These are phyloP conservation scores for Teratosphaeria gauchensis DNA, from an alignment of 2,329 filamentous ascomycete species.

Conservation along the genomic window DNA sequence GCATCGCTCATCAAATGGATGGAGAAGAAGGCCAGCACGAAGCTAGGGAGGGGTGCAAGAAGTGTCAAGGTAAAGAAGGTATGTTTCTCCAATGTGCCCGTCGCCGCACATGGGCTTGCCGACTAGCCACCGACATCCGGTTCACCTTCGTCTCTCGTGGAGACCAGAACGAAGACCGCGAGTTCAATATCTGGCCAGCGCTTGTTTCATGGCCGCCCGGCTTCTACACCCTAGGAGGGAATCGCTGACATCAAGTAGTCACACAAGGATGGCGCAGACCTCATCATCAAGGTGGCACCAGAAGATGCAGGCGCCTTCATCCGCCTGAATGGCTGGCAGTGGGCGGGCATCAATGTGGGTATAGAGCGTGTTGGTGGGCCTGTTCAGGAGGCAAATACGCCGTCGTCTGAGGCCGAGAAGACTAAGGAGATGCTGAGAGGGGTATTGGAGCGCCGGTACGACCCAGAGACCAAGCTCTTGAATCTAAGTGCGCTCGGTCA, in stretches of 20 bases:
- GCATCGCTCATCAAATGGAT: conserved; percentile 31
- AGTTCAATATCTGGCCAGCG: conserved; percentile 5
- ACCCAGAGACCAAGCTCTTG: conserved; percentile 61
- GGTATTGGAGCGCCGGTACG: conserved; percentile 68
- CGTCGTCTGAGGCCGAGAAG: conserved; percentile 45
- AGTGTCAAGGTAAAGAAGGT: conserved; percentile 30
- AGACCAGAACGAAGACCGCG: conserved; percentile 24
- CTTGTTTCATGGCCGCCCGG: conserved; percentile 7
- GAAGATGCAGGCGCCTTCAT: conserved; percentile 27
- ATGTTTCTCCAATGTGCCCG: conserved; percentile 14
- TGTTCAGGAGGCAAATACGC: conserved; percentile 7
- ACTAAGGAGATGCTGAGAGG: conserved; percentile 50
- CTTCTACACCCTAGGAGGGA: conserved; percentile 1
- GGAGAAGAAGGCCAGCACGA: conserved; percentile 29
- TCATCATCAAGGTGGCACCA: conserved; percentile 29
- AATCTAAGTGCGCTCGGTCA: conserved; percentile 69
- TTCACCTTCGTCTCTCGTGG: conserved; percentile 21
- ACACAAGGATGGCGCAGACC: conserved; percentile 25
- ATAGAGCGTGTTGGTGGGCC: conserved; percentile 23
- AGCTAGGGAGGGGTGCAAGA: conserved; percentile 20
- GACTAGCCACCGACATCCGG: conserved; percentile 12
- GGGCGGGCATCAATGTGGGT: conserved; percentile 30
- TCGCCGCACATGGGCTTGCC: conserved; percentile 3
- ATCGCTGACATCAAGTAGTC: conserved; percentile 23
- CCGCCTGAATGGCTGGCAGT: conserved; percentile 32